phyloP scores from a whole-genome alignment of 352 stramenopile species.

The Thalassiosira ordinaria region DNA sequence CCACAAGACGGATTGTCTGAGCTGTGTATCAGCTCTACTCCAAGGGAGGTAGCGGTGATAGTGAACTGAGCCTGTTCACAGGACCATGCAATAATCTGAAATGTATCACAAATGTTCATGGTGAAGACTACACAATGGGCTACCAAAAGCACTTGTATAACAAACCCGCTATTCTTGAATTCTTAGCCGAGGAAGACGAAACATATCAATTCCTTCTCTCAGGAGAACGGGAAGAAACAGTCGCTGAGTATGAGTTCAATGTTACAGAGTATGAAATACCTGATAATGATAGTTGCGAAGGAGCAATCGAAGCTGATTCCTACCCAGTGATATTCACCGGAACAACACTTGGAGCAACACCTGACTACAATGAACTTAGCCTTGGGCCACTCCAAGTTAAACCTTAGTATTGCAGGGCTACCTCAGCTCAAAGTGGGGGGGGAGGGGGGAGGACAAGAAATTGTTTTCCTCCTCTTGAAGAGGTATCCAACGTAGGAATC shows the following conservation, averaged over 20 bases:
- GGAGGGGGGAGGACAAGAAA: no score
- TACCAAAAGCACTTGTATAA: no score
- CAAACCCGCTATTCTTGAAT: constrained; percentile 11
- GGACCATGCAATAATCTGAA: constrained; percentile 8
- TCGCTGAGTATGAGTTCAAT: constrained; percentile 18
- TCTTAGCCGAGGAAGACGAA: constrained; percentile 5
- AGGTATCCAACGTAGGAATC: no score
- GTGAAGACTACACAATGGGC: no score
- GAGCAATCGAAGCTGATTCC: background rate
- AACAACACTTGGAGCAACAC: constrained; percentile 6
- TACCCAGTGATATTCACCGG: background rate
- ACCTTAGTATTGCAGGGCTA: no score
- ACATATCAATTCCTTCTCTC: constrained; percentile 16
- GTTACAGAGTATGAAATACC: constrained; percentile 20
- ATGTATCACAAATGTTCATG: constrained; percentile 7
- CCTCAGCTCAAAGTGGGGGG: no score
- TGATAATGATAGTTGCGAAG: constrained; percentile 13
- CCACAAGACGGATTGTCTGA: background rate
- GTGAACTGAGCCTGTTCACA: constrained; percentile 24
- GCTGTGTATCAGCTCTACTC: constrained; percentile 28
- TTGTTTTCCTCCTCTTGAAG: no score
- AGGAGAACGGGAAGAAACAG: constrained; percentile 15
- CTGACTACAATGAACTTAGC: constrained; percentile 14
- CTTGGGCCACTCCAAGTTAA: no score
- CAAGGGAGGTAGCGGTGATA: constrained; percentile 8